Evolutionary conservation across 2,329 filamentous ascomycete species (phyloP).

Genomic region (Intubia oerlemansii): DNA sequence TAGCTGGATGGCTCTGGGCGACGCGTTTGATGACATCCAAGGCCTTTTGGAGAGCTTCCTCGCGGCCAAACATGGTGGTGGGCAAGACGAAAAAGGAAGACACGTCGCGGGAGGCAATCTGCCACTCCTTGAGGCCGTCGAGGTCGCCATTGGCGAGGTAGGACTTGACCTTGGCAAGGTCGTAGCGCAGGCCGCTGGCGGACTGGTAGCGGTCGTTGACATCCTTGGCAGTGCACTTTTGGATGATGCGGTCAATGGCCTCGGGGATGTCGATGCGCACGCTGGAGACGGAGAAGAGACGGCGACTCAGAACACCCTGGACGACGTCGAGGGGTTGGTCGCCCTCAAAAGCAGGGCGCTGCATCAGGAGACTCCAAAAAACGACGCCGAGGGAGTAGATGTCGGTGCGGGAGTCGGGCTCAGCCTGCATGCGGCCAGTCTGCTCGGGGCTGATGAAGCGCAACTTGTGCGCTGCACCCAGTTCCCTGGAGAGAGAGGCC

Average conservation of each 20-base stretch:
- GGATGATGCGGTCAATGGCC: conserved; percentile 60
- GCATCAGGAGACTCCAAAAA: conserved; percentile 71
- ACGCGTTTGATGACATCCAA: conserved; percentile 58
- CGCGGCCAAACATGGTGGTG: conserved; percentile 57
- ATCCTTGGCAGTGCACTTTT: conserved; percentile 80
- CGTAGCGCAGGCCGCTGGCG: conserved; percentile 64
- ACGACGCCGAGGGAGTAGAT: conserved; percentile 82
- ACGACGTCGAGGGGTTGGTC: conserved; percentile 73
- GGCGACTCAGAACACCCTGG: conserved; percentile 64
- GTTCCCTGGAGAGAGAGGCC: conserved; percentile 61
- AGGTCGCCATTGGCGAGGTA: conserved; percentile 57
- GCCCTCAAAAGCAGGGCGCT: conserved; percentile 61
- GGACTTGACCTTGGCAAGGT: conserved; percentile 53
- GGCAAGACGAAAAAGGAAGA: conserved; percentile 86
- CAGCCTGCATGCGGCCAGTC: conserved; percentile 77
- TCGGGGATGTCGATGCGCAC: conserved; percentile 71
- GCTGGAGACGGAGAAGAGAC: conserved; percentile 55
- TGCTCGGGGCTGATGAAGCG: conserved; percentile 89
- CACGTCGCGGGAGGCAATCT: conserved; percentile 64
- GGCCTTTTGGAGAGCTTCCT: conserved; percentile 48
- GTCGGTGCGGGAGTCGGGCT: conserved; percentile 80
- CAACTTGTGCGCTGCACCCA: conserved; percentile 74
- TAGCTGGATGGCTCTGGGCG: conserved; percentile 37
- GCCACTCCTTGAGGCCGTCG: conserved; percentile 48
- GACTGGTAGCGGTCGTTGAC: conserved; percentile 80